Evolutionary conservation across 768 basidiomycete species (phyloP).

Genomic region (Heimioporus sp.): DNA sequence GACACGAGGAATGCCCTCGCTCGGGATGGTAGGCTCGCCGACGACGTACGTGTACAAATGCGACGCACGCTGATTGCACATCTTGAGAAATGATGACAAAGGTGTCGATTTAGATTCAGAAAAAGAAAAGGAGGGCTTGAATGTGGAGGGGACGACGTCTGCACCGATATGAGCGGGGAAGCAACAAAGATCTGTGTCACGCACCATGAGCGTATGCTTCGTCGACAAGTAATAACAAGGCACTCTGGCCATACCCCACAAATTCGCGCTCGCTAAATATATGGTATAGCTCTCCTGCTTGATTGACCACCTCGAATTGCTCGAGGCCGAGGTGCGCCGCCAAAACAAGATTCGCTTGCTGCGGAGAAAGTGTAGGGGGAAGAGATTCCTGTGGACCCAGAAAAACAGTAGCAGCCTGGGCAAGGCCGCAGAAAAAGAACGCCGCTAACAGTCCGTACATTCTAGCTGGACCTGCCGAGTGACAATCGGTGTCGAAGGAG

Average conservation of each 20-base stretch:
- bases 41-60: conserved; percentile 57
- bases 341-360: conserved; percentile 57
- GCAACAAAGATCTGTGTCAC: conserved; percentile 7
- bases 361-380: conserved; percentile 42
- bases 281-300: conserved; percentile 20
- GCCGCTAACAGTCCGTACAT: conserved; percentile 24
- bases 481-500: neutral
- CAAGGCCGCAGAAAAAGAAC: conserved; percentile 33
- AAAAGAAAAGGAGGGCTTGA: conserved; percentile 49
- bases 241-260: conserved; percentile 55
- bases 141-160: conserved; percentile 59
- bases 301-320: conserved; percentile 50
- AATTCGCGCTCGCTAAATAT: conserved; percentile 42
- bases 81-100: conserved; percentile 52
- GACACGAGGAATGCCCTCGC: conserved; percentile 30
- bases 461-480: neutral
- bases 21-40: conserved; percentile 33
- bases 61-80: conserved; percentile 56
- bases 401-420: conserved; percentile 57
- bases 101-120: conserved; percentile 30
- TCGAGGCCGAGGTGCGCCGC: conserved; percentile 75
- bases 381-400: conserved; percentile 46
- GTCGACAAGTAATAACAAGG: conserved; percentile 54
- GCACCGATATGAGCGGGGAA: conserved; percentile 2
- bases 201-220: conserved; percentile 55